These are phyloP conservation scores for Gremmenia infestans DNA, from an alignment of 2,329 filamentous ascomycete species.

Conservation along the genomic window DNA sequence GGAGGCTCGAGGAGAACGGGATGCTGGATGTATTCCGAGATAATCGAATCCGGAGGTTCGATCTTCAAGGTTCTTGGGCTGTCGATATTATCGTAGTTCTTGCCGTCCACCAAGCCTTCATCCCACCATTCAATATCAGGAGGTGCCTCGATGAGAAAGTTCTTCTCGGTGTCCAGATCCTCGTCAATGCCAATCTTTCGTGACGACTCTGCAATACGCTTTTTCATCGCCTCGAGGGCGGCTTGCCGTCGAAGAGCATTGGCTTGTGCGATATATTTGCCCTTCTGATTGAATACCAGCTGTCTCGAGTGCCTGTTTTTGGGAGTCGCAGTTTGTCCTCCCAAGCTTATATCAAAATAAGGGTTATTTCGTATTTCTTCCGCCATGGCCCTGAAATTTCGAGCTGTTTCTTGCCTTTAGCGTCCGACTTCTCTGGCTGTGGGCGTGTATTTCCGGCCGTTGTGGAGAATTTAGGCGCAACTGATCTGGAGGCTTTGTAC, in stretches of 20 bases:
- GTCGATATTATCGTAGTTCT: slow-evolving; percentile 67
- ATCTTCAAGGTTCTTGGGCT: slow-evolving; percentile 65
- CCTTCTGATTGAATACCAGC: slow-evolving; percentile 88
- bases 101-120: slow-evolving; percentile 73
- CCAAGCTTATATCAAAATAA: slow-evolving; percentile 70
- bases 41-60: slow-evolving; percentile 70
- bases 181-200: slow-evolving; percentile 92
- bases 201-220: slow-evolving; percentile 79
- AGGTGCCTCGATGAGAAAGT: slow-evolving; percentile 76
- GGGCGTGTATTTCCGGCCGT: slow-evolving; percentile 36
- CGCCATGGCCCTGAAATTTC: slow-evolving; percentile 51
- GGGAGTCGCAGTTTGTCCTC: slow-evolving; percentile 50
- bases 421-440: slow-evolving; percentile 36
- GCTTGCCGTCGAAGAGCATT: slow-evolving; percentile 84
- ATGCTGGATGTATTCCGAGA: slow-evolving; percentile 89
- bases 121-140: slow-evolving; percentile 98
- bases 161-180: slow-evolving; percentile 81
- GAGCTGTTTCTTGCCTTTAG: slow-evolving; percentile 44
- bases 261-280: slow-evolving; percentile 94
- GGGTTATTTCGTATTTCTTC: slow-evolving; percentile 66
- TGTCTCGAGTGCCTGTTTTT: slow-evolving; percentile 68
- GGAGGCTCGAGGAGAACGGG: slow-evolving; percentile 87
- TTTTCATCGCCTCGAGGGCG: slow-evolving; percentile 90
- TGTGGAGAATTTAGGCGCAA: slow-evolving; percentile 34
- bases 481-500: slow-evolving; percentile 38